Evolutionary conservation across 1,284 basidiomycete genomes (phyloP).

Genomic region (Pholiota adiposa): DNA sequence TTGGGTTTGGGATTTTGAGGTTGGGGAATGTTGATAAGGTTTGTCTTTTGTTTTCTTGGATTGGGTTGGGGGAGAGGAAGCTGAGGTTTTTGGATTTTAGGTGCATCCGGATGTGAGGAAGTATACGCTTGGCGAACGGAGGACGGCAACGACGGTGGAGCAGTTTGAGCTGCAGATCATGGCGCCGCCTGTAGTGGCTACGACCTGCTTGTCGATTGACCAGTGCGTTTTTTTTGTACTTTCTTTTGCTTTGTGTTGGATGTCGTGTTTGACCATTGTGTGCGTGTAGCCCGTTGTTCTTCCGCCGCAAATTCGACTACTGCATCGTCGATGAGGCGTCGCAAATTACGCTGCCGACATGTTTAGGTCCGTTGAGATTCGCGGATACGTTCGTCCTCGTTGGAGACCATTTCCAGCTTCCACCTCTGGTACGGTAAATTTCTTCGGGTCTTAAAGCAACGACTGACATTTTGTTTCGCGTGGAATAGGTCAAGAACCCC

Average conservation of each 20-base stretch:
- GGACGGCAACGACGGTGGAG: slow-evolving; percentile 65
- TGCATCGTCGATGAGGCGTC: slow-evolving; percentile 99
- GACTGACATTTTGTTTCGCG: not conserved
- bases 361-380: slow-evolving; percentile 89
- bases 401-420: slow-evolving; percentile 96
- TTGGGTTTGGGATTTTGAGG: slow-evolving; percentile 77
- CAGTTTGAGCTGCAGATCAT: slow-evolving; percentile 83
- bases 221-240: slow-evolving; percentile 63
- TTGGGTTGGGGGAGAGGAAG: not conserved
- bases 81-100: slow-evolving; percentile 40
- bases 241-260: not conserved
- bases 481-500: slow-evolving; percentile 73
- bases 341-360: slow-evolving; percentile 96
- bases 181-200: slow-evolving; percentile 91
- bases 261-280: not conserved
- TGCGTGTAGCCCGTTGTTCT: slow-evolving; percentile 83
- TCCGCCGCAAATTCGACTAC: slow-evolving; percentile 88
- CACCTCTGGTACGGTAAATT: slow-evolving; percentile 74
- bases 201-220: slow-evolving; percentile 92
- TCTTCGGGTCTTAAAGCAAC: not conserved
- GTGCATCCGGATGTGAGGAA: slow-evolving; percentile 79
- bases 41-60: slow-evolving; percentile 24
- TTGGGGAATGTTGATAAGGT: slow-evolving; percentile 94
- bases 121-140: slow-evolving; percentile 67
- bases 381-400: slow-evolving; percentile 93